Percentiles rank a stretch among this genome's conserved stretches.
Evolutionary conservation across 805 yeast species (phyloP).

Genomic region (Candida alai): DNA sequence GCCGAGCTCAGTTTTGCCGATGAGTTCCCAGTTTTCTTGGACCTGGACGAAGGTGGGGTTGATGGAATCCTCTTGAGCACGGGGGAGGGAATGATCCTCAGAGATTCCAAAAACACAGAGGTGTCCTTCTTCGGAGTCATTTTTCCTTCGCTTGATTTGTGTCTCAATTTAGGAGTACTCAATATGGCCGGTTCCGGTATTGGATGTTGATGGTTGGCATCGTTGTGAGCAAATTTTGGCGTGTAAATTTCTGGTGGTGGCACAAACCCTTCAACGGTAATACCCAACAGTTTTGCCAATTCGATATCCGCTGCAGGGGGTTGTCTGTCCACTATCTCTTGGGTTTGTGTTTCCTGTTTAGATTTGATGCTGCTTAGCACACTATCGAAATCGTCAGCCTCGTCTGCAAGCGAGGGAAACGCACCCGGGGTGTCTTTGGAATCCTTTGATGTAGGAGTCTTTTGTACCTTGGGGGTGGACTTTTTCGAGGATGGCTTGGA

Average conservation of each 20-base stretch:
- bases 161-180: conserved; percentile 1
- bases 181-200: background rate
- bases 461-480: background rate
- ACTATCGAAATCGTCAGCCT: conserved; percentile 22
- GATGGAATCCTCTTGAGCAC: too few species aligned
- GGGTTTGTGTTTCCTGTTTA: conserved; percentile 5
- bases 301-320: conserved; percentile 10
- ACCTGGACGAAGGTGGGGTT: conserved; percentile 1
- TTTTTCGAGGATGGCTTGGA: conserved; percentile 4
- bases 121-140: background rate
- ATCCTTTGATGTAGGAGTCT: background rate
- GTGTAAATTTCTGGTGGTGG: conserved; percentile 8
- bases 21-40: background rate
- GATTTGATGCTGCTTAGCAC: conserved; percentile 16
- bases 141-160: background rate
- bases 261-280: conserved; percentile 17
- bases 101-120: too few species aligned
- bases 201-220: too few species aligned
- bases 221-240: too few species aligned
- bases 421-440: conserved; percentile 2
- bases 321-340: conserved; percentile 2
- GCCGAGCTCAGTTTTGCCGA: too few species aligned
- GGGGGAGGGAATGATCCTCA: too few species aligned
- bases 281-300: conserved; percentile 35
- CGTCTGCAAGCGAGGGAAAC: conserved; percentile 18